Percentiles rank a stretch among this genome's conserved stretches.
Conservation (phyloP, 805 yeast genomes). For the Nakazawaea ambrosiae region DNA sequence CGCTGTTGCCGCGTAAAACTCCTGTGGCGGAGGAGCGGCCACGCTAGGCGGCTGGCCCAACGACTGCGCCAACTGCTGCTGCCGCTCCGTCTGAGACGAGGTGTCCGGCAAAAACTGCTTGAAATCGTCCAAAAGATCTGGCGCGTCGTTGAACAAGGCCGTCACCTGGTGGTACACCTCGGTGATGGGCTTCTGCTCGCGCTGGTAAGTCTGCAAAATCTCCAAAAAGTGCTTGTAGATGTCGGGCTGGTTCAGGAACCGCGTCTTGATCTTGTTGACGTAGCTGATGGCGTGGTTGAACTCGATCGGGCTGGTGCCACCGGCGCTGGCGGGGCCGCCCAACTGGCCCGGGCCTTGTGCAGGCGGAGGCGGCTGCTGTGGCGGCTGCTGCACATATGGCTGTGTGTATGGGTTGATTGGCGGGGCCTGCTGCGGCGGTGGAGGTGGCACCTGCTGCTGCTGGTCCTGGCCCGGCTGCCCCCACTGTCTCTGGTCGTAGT, state of each 20-base stretch:
- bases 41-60: conserved; percentile 14
- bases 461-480: conserved; percentile 14
- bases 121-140: conserved; percentile 90
- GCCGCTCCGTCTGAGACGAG: conserved; percentile 29
- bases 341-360: neutral
- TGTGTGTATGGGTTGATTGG: conserved; percentile 8
- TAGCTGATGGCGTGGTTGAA: conserved; percentile 95
- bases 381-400: conserved; percentile 4
- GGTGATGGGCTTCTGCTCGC: conserved; percentile 90
- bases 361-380: conserved; percentile 5
- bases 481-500: conserved; percentile 14
- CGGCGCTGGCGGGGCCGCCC: neutral
- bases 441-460: conserved; percentile 23
- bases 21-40: conserved; percentile 15
- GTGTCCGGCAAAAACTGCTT: conserved; percentile 92
- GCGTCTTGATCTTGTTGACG: conserved; percentile 91
- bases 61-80: conserved; percentile 21
- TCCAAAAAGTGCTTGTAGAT: conserved; percentile 92
- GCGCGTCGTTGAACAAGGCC: conserved; percentile 81
- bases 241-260: conserved; percentile 92
- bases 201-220: conserved; percentile 91
- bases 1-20: conserved; percentile 15
- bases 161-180: conserved; percentile 96
- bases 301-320: conserved; percentile 62
- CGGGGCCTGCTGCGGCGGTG: conserved; percentile 18